Conservation (phyloP, 73 alveolate species). For the Paramecium biaurelia region DNA sequence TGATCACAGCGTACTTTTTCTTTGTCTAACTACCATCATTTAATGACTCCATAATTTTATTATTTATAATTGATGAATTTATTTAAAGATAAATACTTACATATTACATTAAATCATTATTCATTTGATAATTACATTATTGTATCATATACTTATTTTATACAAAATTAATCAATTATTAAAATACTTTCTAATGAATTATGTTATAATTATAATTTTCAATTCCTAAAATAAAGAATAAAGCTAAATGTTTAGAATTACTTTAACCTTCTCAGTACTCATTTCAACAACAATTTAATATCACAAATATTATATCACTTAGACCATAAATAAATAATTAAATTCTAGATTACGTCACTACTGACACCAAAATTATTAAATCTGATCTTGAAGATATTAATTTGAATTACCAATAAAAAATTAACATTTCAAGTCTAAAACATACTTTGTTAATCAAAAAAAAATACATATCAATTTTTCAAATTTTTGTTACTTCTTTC, state of each 20-base stretch:
- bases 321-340: neutral
- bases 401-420: too few species aligned
- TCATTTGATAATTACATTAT: neutral
- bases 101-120: neutral
- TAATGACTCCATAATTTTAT: neutral
- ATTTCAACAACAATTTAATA: neutral
- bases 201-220: neutral
- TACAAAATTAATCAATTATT: neutral
- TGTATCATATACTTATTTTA: neutral
- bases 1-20: slow-evolving; percentile 56
- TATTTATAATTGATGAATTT: neutral
- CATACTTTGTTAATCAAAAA: too few species aligned
- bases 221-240: neutral
- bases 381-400: neutral
- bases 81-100: neutral
- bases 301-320: neutral
- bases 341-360: neutral
- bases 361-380: too few species aligned
- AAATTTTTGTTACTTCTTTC: neutral
- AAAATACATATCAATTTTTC: too few species aligned
- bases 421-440: too few species aligned
- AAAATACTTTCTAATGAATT: neutral
- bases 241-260: neutral
- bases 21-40: neutral
- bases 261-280: neutral